Conservation (phyloP, 2,329 filamentous ascomycete species). For the Scopulariopsis brevicaulis region DNA sequence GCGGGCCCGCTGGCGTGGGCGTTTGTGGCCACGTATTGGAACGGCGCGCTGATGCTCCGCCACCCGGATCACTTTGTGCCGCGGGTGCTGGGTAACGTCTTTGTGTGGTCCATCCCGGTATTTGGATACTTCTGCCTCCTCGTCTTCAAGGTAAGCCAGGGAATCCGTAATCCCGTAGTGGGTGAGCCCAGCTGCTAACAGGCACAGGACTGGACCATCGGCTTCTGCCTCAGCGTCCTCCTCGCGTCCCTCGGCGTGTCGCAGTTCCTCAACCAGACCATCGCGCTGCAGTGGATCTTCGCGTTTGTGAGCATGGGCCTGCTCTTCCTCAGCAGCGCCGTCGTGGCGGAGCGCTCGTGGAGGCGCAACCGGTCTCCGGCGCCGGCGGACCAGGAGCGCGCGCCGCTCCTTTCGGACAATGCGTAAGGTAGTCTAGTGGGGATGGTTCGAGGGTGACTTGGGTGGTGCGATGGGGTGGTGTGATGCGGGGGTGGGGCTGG, state of each 20-base stretch:
- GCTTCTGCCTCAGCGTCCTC: constrained; percentile 66
- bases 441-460: background rate
- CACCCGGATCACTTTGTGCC: constrained; percentile 54
- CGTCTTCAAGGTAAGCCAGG: constrained; percentile 50
- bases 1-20: constrained; percentile 75
- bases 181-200: constrained; percentile 11
- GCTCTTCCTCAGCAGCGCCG: constrained; percentile 57
- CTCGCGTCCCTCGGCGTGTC: constrained; percentile 64
- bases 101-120: constrained; percentile 72
- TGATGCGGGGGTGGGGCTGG: too few relatives aligned
- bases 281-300: constrained; percentile 89
- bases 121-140: constrained; percentile 70
- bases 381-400: constrained; percentile 42
- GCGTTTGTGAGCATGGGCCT: constrained; percentile 72
- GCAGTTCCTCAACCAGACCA: constrained; percentile 60
- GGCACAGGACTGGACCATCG: constrained; percentile 57
- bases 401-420: constrained; percentile 46
- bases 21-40: constrained; percentile 80
- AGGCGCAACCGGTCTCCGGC: constrained; percentile 21
- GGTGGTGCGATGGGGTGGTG: too few relatives aligned
- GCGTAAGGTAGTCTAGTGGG: background rate
- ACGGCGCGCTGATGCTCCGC: constrained; percentile 72
- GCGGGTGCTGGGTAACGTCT: constrained; percentile 75
- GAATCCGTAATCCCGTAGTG: too few relatives aligned
- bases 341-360: constrained; percentile 52